Evolutionary conservation across 495 filamentous ascomycete species (phyloP), one percentile per base, ranked within the genome.

Genomic region (Cercophora samala): DNA sequence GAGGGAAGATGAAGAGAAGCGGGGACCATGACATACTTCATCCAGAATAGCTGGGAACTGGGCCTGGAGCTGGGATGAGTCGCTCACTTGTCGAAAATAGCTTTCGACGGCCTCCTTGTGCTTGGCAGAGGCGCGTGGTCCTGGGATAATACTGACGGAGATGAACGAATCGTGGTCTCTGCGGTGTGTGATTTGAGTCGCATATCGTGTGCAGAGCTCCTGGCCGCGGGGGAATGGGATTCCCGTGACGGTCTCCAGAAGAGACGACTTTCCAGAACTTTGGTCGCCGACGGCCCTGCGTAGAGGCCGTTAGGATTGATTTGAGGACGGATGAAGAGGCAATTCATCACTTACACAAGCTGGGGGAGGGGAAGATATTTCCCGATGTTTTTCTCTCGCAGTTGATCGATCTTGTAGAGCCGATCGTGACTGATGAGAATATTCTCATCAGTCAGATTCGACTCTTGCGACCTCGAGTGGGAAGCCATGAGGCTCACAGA

Each of bases 171-270:
- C 67, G 0, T 37, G 24, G 52, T 77, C 74, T 8, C 84, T 82
- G 29, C 82, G 83, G 63, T 79, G 84, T 1, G 79, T 82, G 63
- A 89, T 89, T 70, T 88, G 81, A 0, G 86, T 89, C 3, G 83
- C 84, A 65, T 84, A 86, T 0, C 86, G 77, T 0, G 87, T 89
- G 69, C 84, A 87, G 18, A 87, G 79, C n/a, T 80, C 80, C 13
- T 75, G 75, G 26, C 74, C 79, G 32, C 79, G 75, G n/a, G 85
- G 84, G 62, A 87, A 84, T 1, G 81, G 77, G 60, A 87, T 75
- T 4, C 78, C 79, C 2, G 83, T 86, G 26, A 87, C 59, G 51
- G 79, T 78, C 75, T 86, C 81, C 1, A 86, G 75, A 5, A 84
- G 71, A 0, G 82, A 86, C 42, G 74, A 80, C 67, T 88, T 88